Base-by-base conservation (phyloP, 2,329 filamentous ascomycete species). In the Rutstroemia sydowiana region DNA sequence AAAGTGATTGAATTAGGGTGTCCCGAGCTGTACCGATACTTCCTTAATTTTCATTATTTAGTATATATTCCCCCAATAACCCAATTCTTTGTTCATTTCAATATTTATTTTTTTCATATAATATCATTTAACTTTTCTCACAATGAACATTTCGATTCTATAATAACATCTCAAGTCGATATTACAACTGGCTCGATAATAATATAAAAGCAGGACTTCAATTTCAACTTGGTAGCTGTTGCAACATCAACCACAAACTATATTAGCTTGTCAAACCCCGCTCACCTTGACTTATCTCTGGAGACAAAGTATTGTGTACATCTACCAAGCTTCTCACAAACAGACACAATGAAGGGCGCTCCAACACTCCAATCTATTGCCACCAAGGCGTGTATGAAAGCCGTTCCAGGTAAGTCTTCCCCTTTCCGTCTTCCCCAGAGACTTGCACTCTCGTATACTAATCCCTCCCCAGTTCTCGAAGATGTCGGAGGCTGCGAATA, bases 401-500 rank as follows among this genome's bases (percentile, higher is more conserved):
- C 82, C 60, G 70, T 81, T 55, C 68, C 70, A 45, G 55, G 64
- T 65, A 61, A n/a, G 45, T 49, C 26, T 23, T 21, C 13, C 31
- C 18, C 18, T 51, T 43, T 36, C n/a, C n/a, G n/a, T n/a, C n/a
- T n/a, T n/a, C n/a, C 31, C 40, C 32, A 30, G 23, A 37, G 16
- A 26, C 18, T 21, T 30, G 46, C 61, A 18, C 18, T 16, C 20
- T 10, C 41, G 16, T 16, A 16, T 20, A 55, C 48, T 59, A 50
- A 57, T 18, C 48, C 21, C 21, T 11, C 41, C 37, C n/a, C 44
- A 77, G 74, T 72, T 51, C 75, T 96, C 51, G 75, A 75, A 42
- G 83, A 88, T 66, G 74, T 96, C 41, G 88, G 87, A 58, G 77
- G 83, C 52, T 72, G 91, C 36, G 81, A 84, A 3, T 88, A 85